These are phyloP conservation scores for Singerocomus inundabilis DNA, from an alignment of 1,284 basidiomycete species.

Conservation along the genomic window DNA sequence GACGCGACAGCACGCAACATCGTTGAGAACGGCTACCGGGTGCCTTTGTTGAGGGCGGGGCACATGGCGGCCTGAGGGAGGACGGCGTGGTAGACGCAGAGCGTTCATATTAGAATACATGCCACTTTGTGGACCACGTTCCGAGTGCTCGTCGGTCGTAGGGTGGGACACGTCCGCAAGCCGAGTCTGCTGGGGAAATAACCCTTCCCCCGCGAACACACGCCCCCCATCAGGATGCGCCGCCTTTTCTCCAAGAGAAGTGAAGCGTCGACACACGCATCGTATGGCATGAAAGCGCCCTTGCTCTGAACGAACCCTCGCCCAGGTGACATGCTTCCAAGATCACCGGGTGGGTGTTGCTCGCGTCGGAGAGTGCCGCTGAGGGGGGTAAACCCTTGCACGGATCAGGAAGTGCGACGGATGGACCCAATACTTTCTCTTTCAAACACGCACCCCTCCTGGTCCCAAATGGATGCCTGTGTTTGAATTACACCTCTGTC, in stretches of 20 bases:
- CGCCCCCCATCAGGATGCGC: no score
- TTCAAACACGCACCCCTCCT: no score
- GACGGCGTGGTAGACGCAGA: slow-evolving; percentile 15
- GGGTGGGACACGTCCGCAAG: slow-evolving; percentile 17
- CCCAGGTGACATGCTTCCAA: no score
- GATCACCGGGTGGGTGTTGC: no score
- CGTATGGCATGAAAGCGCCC: slow-evolving; percentile 5
- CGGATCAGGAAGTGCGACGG: slow-evolving; percentile 33
- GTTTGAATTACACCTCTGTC: no score
- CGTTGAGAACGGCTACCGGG: slow-evolving; percentile 26
- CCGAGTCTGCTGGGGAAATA: slow-evolving; percentile 10
- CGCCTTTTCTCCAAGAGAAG: slow-evolving; percentile 27
- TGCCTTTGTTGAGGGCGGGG: slow-evolving; percentile 15
- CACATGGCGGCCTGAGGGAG: slow-evolving; percentile 6
- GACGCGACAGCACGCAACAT: slow-evolving; percentile 23
- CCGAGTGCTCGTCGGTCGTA: slow-evolving; percentile 23
- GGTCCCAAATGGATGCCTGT: no score
- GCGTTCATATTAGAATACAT: slow-evolving; percentile 5
- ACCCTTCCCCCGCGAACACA: slow-evolving; percentile 9
- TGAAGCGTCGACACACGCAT: slow-evolving; percentile 4
- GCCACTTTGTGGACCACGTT: slow-evolving; percentile 13
- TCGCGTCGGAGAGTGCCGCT: slow-evolving; percentile 22
- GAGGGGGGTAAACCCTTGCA: slow-evolving; percentile 12
- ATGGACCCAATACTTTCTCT: no score
- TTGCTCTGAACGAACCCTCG: slow-evolving; percentile 15